Evolutionary conservation across 306 rosid genomes (phyloP), one percentile per base, ranked within the genome.

Genomic region (Cucumis hystrix): DNA sequence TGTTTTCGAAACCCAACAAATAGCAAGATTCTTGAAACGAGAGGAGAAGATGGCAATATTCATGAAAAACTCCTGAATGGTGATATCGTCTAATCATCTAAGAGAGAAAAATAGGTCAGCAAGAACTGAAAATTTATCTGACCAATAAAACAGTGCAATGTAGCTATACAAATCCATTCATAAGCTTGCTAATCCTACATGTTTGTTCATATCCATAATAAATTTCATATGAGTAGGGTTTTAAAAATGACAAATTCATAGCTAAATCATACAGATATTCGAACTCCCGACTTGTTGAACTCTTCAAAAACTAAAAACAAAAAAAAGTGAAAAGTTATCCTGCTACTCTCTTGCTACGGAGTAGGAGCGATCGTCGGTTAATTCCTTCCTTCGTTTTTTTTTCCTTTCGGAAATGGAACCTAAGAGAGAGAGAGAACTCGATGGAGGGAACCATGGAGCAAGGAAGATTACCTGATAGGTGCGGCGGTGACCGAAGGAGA

Each of bases 11-110:
- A 88, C 78, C 57, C 82, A 80, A 79, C 86, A 84, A 68, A 97
- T 93, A 66, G 93, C 52, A 47, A 91, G 69, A 90, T 90, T 93
- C 92, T 86, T 72, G 91, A 87, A 37, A 88, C 18, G 3, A 87
- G 69, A 72, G 35, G 86, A 79, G 4, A 87, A 41, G 39, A 74
- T 65, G 23, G 79, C 81, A 47, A 62, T 43, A 83, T 81, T 88
- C 92, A 89, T 83, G 77, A 83, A 79, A 74, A 74, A 33, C 71
- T 45, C 55, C 82, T 69, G 8, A 61, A 28, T 8, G 56, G 61
- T 76, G 79, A 74, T 79, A 67, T 41, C 82, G 78, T 73, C 84
- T 79, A 78, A 67, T 41, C 82, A 79, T 68, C 84, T 80, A 76
- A 0, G 16, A 71, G 4, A 10, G 8, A 45, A 43, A 23, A 25